These are phyloP conservation scores for Theobroma grandiflorum DNA, from an alignment of 441 rosid species.

Conservation along the genomic window DNA sequence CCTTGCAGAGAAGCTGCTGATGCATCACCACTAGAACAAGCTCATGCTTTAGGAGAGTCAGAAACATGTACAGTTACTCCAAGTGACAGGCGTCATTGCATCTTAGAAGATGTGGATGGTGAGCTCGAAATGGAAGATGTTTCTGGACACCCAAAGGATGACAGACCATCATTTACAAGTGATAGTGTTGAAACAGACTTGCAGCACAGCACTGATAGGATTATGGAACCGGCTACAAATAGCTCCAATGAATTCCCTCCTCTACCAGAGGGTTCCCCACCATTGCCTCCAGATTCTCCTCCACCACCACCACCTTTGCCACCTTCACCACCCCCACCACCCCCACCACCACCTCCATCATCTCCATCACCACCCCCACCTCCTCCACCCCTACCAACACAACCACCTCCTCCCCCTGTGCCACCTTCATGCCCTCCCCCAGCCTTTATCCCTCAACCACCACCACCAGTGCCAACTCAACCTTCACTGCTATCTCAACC, in stretches of 20 bases:
- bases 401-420: conserved; percentile 54
- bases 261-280: conserved; percentile 51
- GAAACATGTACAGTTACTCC: conserved; percentile 51
- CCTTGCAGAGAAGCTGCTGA: conserved; percentile 47
- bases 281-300: conserved; percentile 40
- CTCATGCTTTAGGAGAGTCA: conserved; percentile 45
- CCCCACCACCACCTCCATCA: conserved; percentile 33
- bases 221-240: conserved; percentile 44
- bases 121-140: conserved; percentile 98
- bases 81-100: conserved; percentile 73
- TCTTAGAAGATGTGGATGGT: conserved; percentile 88
- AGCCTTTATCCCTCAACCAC: conserved; percentile 53
- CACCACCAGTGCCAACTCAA: conserved; percentile 59
- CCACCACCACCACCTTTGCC: conserved; percentile 43
- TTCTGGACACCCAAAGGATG: conserved; percentile 71
- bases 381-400: conserved; percentile 44
- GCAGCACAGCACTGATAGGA: conserved; percentile 39
- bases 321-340: conserved; percentile 39
- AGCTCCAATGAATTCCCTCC: conserved; percentile 35
- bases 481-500: conserved; percentile 55
- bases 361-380: conserved; percentile 32
- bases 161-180: conserved; percentile 37
- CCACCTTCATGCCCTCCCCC: conserved; percentile 39
- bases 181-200: conserved; percentile 48
- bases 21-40: conserved; percentile 50